phyloP scores from a whole-genome alignment of 768 basidiomycete species.

The Lactarius pseudohatsudake region DNA sequence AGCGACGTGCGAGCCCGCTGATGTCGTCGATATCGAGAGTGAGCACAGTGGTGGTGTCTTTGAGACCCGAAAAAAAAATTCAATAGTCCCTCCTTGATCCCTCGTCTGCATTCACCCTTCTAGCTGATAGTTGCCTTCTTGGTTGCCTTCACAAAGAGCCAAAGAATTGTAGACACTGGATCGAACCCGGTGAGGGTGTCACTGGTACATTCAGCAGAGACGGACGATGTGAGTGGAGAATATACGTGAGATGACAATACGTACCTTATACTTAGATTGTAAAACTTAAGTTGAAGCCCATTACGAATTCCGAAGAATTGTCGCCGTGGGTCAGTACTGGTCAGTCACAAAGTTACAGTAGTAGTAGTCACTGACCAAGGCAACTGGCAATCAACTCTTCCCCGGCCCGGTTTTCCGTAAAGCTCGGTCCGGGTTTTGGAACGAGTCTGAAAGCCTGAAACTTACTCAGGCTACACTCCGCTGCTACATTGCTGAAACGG shows the following conservation, averaged over 20 bases:
- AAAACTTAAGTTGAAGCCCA: conserved; percentile 22
- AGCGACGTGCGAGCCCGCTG: conserved; percentile 57
- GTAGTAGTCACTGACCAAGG: background rate
- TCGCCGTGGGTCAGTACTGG: conserved; percentile 1
- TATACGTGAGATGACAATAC: conserved; percentile 1
- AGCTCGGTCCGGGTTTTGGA: background rate
- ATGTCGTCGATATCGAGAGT: conserved; percentile 9
- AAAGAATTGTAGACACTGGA: background rate
- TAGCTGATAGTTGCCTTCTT: conserved; percentile 63
- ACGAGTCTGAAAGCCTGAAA: background rate
- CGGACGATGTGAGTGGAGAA: background rate
- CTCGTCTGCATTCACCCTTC: conserved; percentile 54
- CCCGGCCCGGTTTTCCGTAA: background rate
- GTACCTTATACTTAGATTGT: conserved; percentile 19
- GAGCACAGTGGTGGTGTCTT: background rate
- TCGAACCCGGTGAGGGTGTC: conserved; percentile 59
- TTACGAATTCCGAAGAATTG: conserved; percentile 7
- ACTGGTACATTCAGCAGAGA: conserved; percentile 30
- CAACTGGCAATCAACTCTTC: background rate
- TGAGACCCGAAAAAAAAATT: conserved; percentile 17
- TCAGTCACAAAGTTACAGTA: too few species aligned
- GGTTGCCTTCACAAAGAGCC: conserved; percentile 43
- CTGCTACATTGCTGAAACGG: background rate
- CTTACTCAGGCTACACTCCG: background rate
- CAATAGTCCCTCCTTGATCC: conserved; percentile 51